A percentile compares a stretch with the other conserved stretches of the same genome.
Evolutionary conservation across 1,284 basidiomycete genomes (phyloP).

Genomic region (Irpex rosettiformis): DNA sequence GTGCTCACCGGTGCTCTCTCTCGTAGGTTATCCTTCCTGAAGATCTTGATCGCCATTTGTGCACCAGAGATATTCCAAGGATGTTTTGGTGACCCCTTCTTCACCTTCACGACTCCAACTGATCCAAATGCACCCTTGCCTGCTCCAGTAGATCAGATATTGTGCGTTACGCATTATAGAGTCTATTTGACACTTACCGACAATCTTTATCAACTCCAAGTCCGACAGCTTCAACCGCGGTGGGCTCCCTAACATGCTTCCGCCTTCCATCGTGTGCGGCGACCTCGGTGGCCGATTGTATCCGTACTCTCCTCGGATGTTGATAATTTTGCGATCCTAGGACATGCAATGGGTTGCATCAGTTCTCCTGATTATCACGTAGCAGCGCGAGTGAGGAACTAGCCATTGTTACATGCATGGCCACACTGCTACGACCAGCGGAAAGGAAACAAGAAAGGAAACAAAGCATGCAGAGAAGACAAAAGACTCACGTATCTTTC

Average conservation of each 20-base stretch:
- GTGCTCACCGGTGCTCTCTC: constrained; percentile 6
- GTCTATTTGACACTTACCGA: constrained; percentile 6
- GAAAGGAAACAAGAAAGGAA: background rate
- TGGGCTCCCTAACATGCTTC: background rate
- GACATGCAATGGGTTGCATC: background rate
- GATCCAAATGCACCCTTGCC: constrained; percentile 5
- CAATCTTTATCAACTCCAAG: constrained; percentile 4
- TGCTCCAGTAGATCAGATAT: background rate
- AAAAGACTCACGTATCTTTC: background rate
- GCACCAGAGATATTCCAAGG: background rate
- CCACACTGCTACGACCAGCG: too few species aligned
- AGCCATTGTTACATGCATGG: too few species aligned
- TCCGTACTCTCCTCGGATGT: background rate
- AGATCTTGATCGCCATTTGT: constrained; percentile 7
- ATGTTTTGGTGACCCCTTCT: background rate
- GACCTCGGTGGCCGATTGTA: background rate
- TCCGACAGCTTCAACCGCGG: constrained; percentile 1
- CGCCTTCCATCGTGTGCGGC: background rate
- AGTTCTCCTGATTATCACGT: background rate
- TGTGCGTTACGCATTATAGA: background rate
- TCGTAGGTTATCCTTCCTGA: constrained; percentile 4
- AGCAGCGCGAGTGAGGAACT: too few species aligned
- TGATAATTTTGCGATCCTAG: background rate
- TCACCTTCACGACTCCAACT: constrained; percentile 3
- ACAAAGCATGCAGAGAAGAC: background rate